Evolutionary conservation across 495 filamentous ascomycete species (phyloP).

Genomic region (Hypoxylon subgilvum): DNA sequence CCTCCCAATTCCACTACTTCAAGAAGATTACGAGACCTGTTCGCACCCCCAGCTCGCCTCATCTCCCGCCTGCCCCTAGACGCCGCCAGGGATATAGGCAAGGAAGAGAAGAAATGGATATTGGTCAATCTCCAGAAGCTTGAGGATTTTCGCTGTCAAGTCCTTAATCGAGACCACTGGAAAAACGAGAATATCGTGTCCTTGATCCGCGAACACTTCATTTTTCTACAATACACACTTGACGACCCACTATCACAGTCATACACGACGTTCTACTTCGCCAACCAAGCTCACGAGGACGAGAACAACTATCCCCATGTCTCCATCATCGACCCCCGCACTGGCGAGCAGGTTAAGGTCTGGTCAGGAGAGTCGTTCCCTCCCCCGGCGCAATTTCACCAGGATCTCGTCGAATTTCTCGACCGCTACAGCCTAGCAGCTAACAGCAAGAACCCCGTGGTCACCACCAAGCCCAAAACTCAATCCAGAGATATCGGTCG

Average conservation of each 20-base stretch:
- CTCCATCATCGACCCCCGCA: conserved; percentile 92
- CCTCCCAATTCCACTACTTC: conserved; percentile 39
- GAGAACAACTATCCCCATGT: conserved; percentile 86
- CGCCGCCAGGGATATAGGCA: conserved; percentile 79
- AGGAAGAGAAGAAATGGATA: conserved; percentile 88
- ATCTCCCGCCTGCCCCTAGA: conserved; percentile 80
- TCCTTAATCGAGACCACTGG: conserved; percentile 93
- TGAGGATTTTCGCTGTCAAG: conserved; percentile 88
- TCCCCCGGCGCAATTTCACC: conserved; percentile 78
- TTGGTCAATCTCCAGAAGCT: conserved; percentile 93
- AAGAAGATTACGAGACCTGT: conserved; percentile 80
- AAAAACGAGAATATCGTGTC: conserved; percentile 78
- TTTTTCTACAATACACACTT: conserved; percentile 92
- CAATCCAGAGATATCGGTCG: conserved; percentile 75
- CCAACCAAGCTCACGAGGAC: conserved; percentile 70
- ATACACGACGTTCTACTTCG: conserved; percentile 91
- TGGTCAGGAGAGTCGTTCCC: conserved; percentile 87
- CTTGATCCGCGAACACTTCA: conserved; percentile 86
- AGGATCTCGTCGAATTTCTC: conserved; percentile 91
- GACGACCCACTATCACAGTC: conserved; percentile 73
- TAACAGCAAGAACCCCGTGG: conserved; percentile 89
- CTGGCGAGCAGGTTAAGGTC: conserved; percentile 95
- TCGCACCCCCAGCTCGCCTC: conserved; percentile 85
- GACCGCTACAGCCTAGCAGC: conserved; percentile 89
- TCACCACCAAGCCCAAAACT: conserved; percentile 75